Evolutionary conservation across 192 early-diverging fungal genomes (phyloP), one percentile per base, ranked within the genome.

Genomic region (Linnemannia exigua): DNA sequence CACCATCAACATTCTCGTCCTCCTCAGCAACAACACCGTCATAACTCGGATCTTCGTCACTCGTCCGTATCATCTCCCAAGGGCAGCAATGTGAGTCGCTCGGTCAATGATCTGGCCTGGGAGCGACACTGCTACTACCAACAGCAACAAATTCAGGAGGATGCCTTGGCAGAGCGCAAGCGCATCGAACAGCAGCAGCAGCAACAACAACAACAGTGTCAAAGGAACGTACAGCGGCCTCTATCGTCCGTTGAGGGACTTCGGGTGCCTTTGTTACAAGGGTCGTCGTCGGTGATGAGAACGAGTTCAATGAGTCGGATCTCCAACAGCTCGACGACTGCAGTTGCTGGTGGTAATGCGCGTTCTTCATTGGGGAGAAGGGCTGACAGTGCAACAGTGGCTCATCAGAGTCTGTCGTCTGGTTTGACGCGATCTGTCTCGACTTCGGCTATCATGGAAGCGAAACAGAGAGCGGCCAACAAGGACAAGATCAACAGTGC

Each of bases 81-180:
- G 25, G n/a, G 20, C n/a, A 28, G 38, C 8, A 71, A 15, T 22
- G 25, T 38, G 8, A 69, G 36, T 71, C 83, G 83, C 3, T 75
- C 67, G 15, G 78, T 75, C 1, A 25, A 74, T 36, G 84, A 86
- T 31, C 70, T 86, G 11, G 84, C 84, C 25, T 86, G 84, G 84
- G 84, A 86, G 70, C 68, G 84, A 35, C 84, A 86, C 33, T 77
- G 74, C 15, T 86, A 77, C 61, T 86, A 86, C 25, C 84, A 86
- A 28, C 84, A 80, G 25, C 77, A 86, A 58, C 84, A 86, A 6
- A 37, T 67, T 0, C 51, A 74, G 12, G 84, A 86, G 38, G 78
- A 86, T 17, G 73, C 67, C 8, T 51, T 86, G 14, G 84, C 70
- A 0, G 84, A 79, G 46, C 66, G 22, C 51, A 78, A 66, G 35